A percentile compares a stretch with the other conserved stretches of the same genome.
These are phyloP conservation scores for Candida silvicultrix DNA, from an alignment of 805 yeast species.

Conservation along the genomic window DNA sequence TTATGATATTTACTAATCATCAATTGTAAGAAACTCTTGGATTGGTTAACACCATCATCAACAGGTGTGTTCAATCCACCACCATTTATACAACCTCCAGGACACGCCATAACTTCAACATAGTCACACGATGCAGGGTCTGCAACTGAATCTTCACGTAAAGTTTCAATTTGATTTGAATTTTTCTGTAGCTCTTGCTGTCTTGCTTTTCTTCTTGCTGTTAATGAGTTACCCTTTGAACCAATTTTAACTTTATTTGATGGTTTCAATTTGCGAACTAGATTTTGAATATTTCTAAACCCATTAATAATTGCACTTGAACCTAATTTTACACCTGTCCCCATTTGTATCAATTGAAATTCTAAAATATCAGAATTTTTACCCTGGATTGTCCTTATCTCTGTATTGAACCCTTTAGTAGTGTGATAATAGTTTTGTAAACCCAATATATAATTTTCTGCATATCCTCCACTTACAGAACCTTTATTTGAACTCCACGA, in stretches of 20 bases:
- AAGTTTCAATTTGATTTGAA: conserved; percentile 64
- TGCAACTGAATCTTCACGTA: conserved; percentile 23
- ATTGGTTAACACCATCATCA: conserved; percentile 2
- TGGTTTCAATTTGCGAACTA: conserved; percentile 66
- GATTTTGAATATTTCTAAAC: conserved; percentile 87
- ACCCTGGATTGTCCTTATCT: conserved; percentile 45
- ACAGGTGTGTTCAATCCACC: conserved; percentile 62
- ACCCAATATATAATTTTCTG: conserved; percentile 54
- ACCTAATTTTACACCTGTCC: conserved; percentile 39
- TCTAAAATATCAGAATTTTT: conserved; percentile 71
- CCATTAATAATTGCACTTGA: conserved; percentile 76
- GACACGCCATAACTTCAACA: conserved; percentile 97
- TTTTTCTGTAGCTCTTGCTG: too few species aligned
- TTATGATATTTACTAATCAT: conserved; percentile 26
- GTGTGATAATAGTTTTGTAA: conserved; percentile 22
- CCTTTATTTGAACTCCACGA: conserved; percentile 77
- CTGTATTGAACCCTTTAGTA: conserved; percentile 12
- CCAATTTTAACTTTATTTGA: conserved; percentile 19
- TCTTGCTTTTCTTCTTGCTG: conserved; percentile 19
- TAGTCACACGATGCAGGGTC: conserved; percentile 70
- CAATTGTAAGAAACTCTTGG: conserved; percentile 21
- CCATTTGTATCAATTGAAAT: conserved; percentile 42
- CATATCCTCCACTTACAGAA: conserved; percentile 86
- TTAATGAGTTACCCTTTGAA: conserved; percentile 12
- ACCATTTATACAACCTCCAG: conserved; percentile 95